phyloP scores from a whole-genome alignment of 2,329 filamentous ascomycete species.

The Didymella keratinophila region DNA sequence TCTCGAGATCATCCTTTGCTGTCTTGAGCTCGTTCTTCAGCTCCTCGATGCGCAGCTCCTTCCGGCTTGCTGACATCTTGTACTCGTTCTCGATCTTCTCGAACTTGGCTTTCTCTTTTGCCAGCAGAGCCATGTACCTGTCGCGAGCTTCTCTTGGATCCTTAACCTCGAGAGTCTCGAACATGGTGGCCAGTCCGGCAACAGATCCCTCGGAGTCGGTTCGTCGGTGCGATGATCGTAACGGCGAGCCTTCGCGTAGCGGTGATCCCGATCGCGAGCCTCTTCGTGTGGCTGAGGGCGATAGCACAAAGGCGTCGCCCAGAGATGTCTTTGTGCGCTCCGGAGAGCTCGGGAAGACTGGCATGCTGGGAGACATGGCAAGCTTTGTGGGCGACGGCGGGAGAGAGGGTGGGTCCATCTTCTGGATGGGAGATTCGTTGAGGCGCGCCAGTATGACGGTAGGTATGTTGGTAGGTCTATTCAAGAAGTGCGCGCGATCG shows the following conservation, averaged over 20 bases:
- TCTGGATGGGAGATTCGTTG: conserved; percentile 45
- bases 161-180: conserved; percentile 70
- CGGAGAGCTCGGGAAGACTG: conserved; percentile 68
- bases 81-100: conserved; percentile 66
- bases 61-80: conserved; percentile 62
- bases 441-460: conserved; percentile 50
- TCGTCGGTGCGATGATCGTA: conserved; percentile 40
- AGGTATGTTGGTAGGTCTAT: conserved; percentile 8
- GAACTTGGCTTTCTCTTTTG: conserved; percentile 53
- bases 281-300: conserved; percentile 28
- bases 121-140: conserved; percentile 54
- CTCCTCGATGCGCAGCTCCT: conserved; percentile 45
- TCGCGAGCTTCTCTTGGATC: conserved; percentile 56
- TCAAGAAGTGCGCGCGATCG: conserved; percentile 10
- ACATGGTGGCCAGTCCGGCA: conserved; percentile 68
- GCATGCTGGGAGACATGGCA: conserved; percentile 63
- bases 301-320: conserved; percentile 35
- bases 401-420: conserved; percentile 44
- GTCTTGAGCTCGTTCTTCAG: conserved; percentile 37
- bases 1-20: conserved; percentile 31
- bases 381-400: conserved; percentile 57
- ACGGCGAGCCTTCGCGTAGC: conserved; percentile 51
- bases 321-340: conserved; percentile 60
- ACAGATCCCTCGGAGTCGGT: conserved; percentile 51
- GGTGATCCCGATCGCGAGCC: conserved; percentile 36